A percentile compares a stretch with the other conserved stretches of the same genome.
These are phyloP conservation scores for Iberis amara DNA, from an alignment of 441 rosid species.

Conservation along the genomic window DNA sequence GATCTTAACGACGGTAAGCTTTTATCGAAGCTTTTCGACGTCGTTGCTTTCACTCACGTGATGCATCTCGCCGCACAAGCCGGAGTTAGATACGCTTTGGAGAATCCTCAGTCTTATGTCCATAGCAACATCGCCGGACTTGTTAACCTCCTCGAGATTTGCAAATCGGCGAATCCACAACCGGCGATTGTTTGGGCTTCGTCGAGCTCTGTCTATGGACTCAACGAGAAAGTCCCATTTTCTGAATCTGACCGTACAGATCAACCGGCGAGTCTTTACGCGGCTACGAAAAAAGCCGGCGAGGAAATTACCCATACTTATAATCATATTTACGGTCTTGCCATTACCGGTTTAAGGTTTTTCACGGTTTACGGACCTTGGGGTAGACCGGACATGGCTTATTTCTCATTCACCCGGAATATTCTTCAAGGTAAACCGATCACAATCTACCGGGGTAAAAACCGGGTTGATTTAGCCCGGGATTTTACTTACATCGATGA, in stretches of 20 bases:
- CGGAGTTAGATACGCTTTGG: constrained; percentile 87
- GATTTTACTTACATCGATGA: constrained; percentile 94
- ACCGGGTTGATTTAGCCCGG: constrained; percentile 71
- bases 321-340: constrained; percentile 83
- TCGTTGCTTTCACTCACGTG: constrained; percentile 78
- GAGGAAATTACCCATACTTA: constrained; percentile 88
- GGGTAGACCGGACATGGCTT: constrained; percentile 98
- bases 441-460: constrained; percentile 70
- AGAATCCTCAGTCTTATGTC: constrained; percentile 78
- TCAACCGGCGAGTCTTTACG: constrained; percentile 83
- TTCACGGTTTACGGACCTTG: constrained; percentile 93
- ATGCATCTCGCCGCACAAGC: constrained; percentile 98
- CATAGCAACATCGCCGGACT: constrained; percentile 81
- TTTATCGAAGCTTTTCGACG: constrained; percentile 65
- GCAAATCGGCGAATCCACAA: constrained; percentile 77
- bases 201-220: constrained; percentile 82
- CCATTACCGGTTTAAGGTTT: constrained; percentile 79
- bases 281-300: constrained; percentile 92
- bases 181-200: constrained; percentile 94
- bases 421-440: constrained; percentile 81
- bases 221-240: constrained; percentile 72
- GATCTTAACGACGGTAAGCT: constrained; percentile 73
- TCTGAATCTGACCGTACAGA: constrained; percentile 76
- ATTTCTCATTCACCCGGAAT: constrained; percentile 71
- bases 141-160: constrained; percentile 67